Conservation (phyloP, 192 early-diverging fungal genomes). For the Phycomyces blakesleeanus region DNA sequence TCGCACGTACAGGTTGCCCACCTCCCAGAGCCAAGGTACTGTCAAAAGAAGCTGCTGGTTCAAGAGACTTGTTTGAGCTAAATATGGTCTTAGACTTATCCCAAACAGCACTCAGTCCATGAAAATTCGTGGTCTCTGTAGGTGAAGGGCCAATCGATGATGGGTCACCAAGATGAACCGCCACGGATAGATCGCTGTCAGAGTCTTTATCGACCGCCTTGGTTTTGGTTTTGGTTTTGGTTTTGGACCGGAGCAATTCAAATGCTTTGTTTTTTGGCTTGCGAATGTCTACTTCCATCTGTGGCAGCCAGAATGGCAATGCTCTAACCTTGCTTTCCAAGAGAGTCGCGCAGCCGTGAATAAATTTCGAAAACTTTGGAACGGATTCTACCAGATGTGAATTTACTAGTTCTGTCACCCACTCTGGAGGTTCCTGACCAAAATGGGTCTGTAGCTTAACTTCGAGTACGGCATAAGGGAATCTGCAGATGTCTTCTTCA, state of each 20-base stretch:
- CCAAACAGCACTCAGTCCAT: no score
- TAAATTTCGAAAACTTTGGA: conserved; percentile 97
- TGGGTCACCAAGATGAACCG: background rate
- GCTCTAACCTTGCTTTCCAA: conserved; percentile 77
- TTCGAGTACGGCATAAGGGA: conserved; percentile 98
- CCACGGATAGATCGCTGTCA: background rate
- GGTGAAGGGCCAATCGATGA: no score
- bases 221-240: background rate
- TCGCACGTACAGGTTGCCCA: conserved; percentile 12
- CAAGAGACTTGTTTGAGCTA: no score
- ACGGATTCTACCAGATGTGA: conserved; percentile 90
- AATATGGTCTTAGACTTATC: no score
- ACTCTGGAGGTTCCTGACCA: conserved; percentile 86
- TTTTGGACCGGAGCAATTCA: conserved; percentile 46
- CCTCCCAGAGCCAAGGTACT: conserved; percentile 45
- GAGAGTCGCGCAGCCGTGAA: conserved; percentile 89
- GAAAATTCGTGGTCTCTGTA: no score
- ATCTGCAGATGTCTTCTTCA: conserved; percentile 79
- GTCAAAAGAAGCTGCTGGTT: conserved; percentile 13
- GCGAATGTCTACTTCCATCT: conserved; percentile 92
- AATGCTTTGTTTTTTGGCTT: conserved; percentile 62
- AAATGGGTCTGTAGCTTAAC: conserved; percentile 95
- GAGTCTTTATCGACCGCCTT: conserved; percentile 23
- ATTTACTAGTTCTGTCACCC: conserved; percentile 89
- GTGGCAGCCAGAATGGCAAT: conserved; percentile 93